Base-by-base conservation (phyloP, 2,329 filamentous ascomycete genomes). In the Aureobasidium sp. region DNA sequence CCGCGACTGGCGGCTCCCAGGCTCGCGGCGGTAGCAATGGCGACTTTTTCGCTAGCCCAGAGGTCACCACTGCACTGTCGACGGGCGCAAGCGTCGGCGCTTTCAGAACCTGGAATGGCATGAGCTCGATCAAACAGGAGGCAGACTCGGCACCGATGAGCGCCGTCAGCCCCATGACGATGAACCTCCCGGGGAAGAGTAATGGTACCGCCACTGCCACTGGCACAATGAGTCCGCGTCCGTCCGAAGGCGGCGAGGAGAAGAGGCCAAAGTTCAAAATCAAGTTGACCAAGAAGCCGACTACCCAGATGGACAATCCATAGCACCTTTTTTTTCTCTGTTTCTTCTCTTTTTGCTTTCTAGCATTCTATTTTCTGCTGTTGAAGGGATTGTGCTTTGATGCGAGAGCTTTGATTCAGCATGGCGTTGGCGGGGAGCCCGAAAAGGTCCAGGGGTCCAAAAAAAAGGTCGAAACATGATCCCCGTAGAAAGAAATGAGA, bases 251-350 rank as follows among this genome's bases (percentile, higher is more conserved):
- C 20, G 49, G 31, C 11, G 64, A 62, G 41, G 45, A 45, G 6
- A 65, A 57, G 62, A 65, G 63, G 52, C 37, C 62, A n/a, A 64
- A 55, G 31, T 44, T 64, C 48, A 64, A 49, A 34, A 36, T 65
- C 37, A 59, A 63, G 60, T 22, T 64, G 2, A 55, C 25, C 47
- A 61, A 52, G 56, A 63, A 61, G 62, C 47, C 49, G 44, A 48
- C 64, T 9, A 48, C 31, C 20, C 62, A 62, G 59, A 15, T 17
- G 48, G n/a, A 25, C 27, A 27, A 7, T 17, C 29, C 22, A 27
- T 41, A 5, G 5, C 27, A 20, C 14, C 20, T 22, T 29, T 14
- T 39, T 41, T 7, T 39, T 11, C 20, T 29, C 7, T 15, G 27
- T 45, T 22, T 52, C 31, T 51, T 48, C 49, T 39, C 17, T 53